Evolutionary conservation across 2,329 filamentous ascomycete genomes (phyloP), one percentile per base, ranked within the genome.

Genomic region (Aspergillus chevalieri): DNA sequence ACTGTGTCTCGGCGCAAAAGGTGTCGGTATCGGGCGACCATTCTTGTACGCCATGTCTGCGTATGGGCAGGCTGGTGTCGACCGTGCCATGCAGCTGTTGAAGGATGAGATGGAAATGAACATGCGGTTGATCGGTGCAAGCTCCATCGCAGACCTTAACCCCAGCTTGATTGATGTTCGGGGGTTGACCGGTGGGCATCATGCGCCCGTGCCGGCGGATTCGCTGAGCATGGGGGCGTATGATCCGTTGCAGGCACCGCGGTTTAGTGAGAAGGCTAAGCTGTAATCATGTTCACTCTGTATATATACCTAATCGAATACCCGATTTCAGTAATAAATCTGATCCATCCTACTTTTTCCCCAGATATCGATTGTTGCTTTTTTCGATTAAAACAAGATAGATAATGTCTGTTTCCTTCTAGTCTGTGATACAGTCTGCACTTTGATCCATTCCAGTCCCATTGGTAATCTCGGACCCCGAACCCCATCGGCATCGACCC

Each of bases 51-150:
- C 93, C 63, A 97, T 98, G 92, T 87, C 85, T 55, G 83, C 89
- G 8, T 97, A 97, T 63, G 93, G 93, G 1, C 74, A 89, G 52
- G 78, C 85, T 2, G 93, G 93, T 55, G 92, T 97, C 17, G 88
- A 94, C 64, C 81, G 89, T 30, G 93, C 93, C 28, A 95, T 97
- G 86, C 86, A 90, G 70, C 74, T 95, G 51, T 79, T 95, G 59
- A 90, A 88, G 74, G 93, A 97, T 64, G 93, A 98, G 78, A 88
- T 98, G 82, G 90, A 94, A 75, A 97, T 97, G 92, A 93, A 92
- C 65, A 97, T 98, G 93, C 83, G 93, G 6, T 75, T 98, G 55
- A 89, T 98, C 59, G 93, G 93, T 8, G 87, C 84, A 51, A 81
- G 78, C 17, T 84, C 73, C 52, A 70, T 98, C 28, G 82, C 83